A percentile compares a stretch with the other conserved stretches of the same genome.
Conservation (phyloP, 257 asterid species). For the Plectranthus barbatus region DNA sequence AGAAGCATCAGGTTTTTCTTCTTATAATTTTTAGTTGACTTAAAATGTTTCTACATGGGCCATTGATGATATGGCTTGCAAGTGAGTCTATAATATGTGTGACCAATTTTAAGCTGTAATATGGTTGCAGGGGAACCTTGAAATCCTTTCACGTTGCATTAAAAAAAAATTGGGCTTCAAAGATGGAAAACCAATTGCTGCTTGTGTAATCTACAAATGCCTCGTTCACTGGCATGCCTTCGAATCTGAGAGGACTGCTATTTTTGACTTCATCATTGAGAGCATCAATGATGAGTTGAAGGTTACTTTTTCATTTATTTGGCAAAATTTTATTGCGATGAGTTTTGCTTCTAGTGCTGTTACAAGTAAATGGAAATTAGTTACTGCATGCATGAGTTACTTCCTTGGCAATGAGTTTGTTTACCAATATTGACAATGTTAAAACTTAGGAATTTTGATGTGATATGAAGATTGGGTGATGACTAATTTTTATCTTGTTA, state of each 20-base stretch:
- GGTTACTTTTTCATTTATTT: constrained; percentile 35
- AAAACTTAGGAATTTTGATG: not conserved
- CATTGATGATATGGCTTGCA: not conserved
- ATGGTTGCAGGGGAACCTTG: constrained; percentile 56
- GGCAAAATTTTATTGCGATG: not conserved
- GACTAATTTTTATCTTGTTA: constrained; percentile 9
- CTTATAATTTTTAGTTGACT: constrained; percentile 7
- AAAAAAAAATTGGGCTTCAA: constrained; percentile 84
- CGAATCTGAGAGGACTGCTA: constrained; percentile 89
- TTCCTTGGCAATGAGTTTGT: not conserved
- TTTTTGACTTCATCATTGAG: constrained; percentile 80
- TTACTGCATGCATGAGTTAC: not conserved
- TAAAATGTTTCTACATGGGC: not conserved
- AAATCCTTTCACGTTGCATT: constrained; percentile 78
- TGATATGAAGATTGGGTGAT: constrained; percentile 1
- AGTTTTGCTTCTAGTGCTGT: not conserved
- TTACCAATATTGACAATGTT: not conserved
- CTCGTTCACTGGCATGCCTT: constrained; percentile 95
- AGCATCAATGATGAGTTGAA: constrained; percentile 75
- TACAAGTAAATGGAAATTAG: not conserved
- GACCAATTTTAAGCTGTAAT: constrained; percentile 6
- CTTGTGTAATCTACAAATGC: constrained; percentile 89
- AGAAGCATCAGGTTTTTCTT: constrained; percentile 67
- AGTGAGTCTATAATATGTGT: not conserved
- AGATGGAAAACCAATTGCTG: constrained; percentile 91